Conservation (phyloP, 192 early-diverging fungal genomes). For the Linnemannia exigua region DNA sequence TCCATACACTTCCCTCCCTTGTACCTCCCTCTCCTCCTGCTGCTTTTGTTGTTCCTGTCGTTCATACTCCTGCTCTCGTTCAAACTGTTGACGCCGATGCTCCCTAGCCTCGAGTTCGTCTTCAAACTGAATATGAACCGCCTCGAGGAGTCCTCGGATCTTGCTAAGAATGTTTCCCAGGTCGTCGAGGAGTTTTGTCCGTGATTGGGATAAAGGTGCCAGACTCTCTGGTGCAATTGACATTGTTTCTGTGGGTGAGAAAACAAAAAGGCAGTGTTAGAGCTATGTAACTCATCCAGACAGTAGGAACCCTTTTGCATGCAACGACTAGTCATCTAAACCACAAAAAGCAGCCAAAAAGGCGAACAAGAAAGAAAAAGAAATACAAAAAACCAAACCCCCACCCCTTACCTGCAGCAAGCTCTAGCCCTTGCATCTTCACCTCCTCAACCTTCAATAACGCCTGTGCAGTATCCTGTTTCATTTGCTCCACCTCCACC, state of each 20-base stretch:
- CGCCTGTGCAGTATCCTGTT: constrained; percentile 19
- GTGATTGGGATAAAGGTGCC: constrained; percentile 6
- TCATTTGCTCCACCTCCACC: constrained; percentile 16
- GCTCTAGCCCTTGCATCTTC: not conserved
- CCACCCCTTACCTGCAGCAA: constrained; percentile 19
- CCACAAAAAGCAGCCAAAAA: too few relatives aligned
- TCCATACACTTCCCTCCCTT: not conserved
- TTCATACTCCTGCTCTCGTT: not conserved
- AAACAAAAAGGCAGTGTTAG: not conserved
- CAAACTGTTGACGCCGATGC: not conserved
- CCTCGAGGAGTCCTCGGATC: constrained; percentile 13
- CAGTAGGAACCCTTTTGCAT: too few relatives aligned
- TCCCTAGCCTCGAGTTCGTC: not conserved
- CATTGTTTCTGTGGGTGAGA: not conserved
- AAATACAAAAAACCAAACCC: not conserved
- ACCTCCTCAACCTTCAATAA: constrained; percentile 10
- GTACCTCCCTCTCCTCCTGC: too few relatives aligned
- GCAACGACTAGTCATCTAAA: not conserved
- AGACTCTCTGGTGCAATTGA: constrained; percentile 20
- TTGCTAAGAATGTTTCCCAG: constrained; percentile 11
- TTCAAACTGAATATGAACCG: constrained; percentile 17
- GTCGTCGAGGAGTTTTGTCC: constrained; percentile 16
- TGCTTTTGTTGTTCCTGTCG: not conserved
- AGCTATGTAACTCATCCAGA: not conserved
- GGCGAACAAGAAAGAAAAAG: not conserved